These are phyloP conservation scores for Takakia lepidozioides DNA, from an alignment of 225 moss, liverwort and hornwort genomes.

Conservation along the genomic window DNA sequence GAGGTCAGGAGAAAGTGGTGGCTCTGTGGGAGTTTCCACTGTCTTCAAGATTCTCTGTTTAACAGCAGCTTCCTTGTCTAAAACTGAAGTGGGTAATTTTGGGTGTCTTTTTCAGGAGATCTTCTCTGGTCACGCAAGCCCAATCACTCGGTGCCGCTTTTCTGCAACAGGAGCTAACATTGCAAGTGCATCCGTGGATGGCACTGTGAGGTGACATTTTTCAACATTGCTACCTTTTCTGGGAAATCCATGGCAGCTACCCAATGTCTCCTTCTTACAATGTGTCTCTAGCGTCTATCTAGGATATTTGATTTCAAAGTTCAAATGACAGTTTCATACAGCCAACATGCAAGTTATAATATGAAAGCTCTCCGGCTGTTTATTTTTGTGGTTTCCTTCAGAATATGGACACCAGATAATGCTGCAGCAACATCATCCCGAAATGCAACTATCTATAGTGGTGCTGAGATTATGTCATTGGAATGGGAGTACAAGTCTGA, in stretches of 20 bases:
- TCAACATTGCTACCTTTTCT: too few species aligned
- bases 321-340: too few species aligned
- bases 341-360: too few species aligned
- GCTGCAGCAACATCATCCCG: conserved; percentile 67
- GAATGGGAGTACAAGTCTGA: conserved; percentile 93
- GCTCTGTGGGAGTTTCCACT: too few species aligned
- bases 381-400: conserved; percentile 20
- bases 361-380: too few species aligned
- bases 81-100: too few species aligned
- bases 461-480: conserved; percentile 70
- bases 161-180: conserved; percentile 80
- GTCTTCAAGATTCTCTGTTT: too few species aligned
- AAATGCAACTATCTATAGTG: conserved; percentile 85
- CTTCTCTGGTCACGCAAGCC: conserved; percentile 78
- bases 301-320: too few species aligned
- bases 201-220: conserved; percentile 92
- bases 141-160: conserved; percentile 81
- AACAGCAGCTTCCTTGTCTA: too few species aligned
- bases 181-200: conserved; percentile 89
- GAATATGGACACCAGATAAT: conserved; percentile 85
- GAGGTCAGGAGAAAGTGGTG: too few species aligned
- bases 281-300: too few species aligned
- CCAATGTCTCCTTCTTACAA: too few species aligned
- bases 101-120: conserved; percentile 84
- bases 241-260: background rate